Evolutionary conservation across 23 red algal genomes (phyloP), one percentile per base, ranked within the genome.

Genomic region (Agarophyton chilense): DNA sequence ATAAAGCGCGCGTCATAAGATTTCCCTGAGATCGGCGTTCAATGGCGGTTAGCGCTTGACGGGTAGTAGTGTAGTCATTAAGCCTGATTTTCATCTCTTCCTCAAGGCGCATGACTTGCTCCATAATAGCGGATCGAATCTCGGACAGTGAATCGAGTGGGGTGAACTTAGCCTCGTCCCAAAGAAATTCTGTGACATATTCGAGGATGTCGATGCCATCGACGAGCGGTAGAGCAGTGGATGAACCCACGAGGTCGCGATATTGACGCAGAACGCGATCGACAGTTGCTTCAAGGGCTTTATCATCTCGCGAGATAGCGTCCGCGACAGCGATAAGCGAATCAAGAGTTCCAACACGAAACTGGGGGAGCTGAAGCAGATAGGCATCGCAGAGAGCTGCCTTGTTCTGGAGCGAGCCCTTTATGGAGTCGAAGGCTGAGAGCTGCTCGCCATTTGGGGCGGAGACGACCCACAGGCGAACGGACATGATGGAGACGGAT

Each of bases 301-400:
- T 86, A 28, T 95, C 92, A 89, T 95, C 90, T 24, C 87, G 51
- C 34, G 82, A 46, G 32, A 95, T 77, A 13, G 79, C 77, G 72
- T 98, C 96, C 9, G 91, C 90, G 29, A 95, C 55, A 6, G 96
- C 50, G 26, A 98, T 89, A 61, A 98, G 91, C 21, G 93, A 89
- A 89, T 98, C 96, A 28, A 98, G 90, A 26, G 93, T 98, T 31
- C 96, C 96, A 31, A 98, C 93, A 2, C 96, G 93, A 39, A 98
- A 89, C n/a, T 77, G 35, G 28, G 96, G 96, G 13, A 98, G 90
- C 28, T 83, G 90, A 39, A 93, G 42, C 12, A 52, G 25, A 68
- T 85, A 78, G 22, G 81, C 90, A 49, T 72, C 26, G 72, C 86
- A 90, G 39, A 90, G 56, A 26, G 51, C 38, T 28, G 36, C 7